These are phyloP conservation scores for Phytophthora meadii DNA, from an alignment of 352 stramenopile genomes.

Conservation along the genomic window DNA sequence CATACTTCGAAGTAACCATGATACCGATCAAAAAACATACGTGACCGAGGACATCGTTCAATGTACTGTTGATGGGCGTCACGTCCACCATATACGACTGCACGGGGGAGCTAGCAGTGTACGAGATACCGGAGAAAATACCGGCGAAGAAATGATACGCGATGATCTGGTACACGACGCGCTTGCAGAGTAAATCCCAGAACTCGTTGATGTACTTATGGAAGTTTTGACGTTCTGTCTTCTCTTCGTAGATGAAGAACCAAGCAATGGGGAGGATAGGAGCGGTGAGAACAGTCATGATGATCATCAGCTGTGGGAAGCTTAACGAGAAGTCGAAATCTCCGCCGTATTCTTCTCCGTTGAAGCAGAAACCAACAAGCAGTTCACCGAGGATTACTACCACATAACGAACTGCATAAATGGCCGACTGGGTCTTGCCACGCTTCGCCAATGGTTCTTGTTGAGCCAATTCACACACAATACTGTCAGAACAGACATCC, in stretches of 20 bases:
- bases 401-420: slow-evolving; percentile 27
- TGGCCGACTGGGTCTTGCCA: slow-evolving; percentile 53
- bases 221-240: slow-evolving; percentile 26
- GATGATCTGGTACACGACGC: slow-evolving; percentile 52
- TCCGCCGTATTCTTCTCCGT: slow-evolving; percentile 52
- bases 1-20: slow-evolving; percentile 39
- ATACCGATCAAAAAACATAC: slow-evolving; percentile 35
- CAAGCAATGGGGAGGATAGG: slow-evolving; percentile 37
- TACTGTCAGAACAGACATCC: slow-evolving; percentile 58
- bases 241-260: slow-evolving; percentile 45
- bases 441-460: slow-evolving; percentile 50
- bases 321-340: slow-evolving; percentile 44
- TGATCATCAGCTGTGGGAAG: slow-evolving; percentile 46
- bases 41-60: slow-evolving; percentile 35
- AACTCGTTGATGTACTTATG: slow-evolving; percentile 37
- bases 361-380: slow-evolving; percentile 53
- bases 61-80: slow-evolving; percentile 37
- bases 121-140: slow-evolving; percentile 46
- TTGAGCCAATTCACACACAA: slow-evolving; percentile 58
- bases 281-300: slow-evolving; percentile 31
- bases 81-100: slow-evolving; percentile 42
- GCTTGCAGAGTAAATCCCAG: slow-evolving; percentile 44
- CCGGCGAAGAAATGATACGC: slow-evolving; percentile 45
- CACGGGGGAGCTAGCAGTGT: slow-evolving; percentile 36
- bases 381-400: slow-evolving; percentile 46